Conservation (phyloP, 2,329 filamentous ascomycete species). For the Aspergillus sp. region DNA sequence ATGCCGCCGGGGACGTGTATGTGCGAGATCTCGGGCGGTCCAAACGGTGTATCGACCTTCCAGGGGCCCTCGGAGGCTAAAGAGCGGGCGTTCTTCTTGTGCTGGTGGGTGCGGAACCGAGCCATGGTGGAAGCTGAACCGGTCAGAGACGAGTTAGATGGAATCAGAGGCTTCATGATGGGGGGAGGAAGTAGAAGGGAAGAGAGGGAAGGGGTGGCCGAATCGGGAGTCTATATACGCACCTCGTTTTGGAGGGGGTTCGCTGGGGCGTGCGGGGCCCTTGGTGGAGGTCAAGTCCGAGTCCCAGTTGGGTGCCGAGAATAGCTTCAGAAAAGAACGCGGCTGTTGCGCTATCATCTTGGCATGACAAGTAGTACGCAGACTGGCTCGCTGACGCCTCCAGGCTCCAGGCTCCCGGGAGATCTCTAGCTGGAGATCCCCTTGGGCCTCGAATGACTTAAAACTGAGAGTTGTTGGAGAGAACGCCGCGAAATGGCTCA, state of each 20-base stretch:
- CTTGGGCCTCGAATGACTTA: neutral
- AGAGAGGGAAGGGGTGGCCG: neutral
- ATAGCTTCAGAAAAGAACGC: constrained; percentile 6
- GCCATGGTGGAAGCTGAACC: constrained; percentile 8
- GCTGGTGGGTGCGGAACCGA: constrained; percentile 19
- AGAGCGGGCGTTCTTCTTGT: constrained; percentile 25
- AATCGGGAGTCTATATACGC: constrained; percentile 11
- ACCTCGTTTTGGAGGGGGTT: constrained; percentile 2
- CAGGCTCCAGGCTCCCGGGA: neutral
- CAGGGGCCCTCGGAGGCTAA: constrained; percentile 28
- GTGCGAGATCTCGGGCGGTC: constrained; percentile 29
- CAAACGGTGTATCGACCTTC: constrained; percentile 33
- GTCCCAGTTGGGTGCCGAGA: constrained; percentile 7
- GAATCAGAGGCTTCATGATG: neutral
- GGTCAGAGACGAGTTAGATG: constrained; percentile 10
- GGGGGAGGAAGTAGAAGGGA: neutral
- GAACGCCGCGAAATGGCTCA: neutral
- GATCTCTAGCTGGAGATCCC: neutral
- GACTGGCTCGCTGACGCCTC: neutral
- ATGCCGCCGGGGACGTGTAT: constrained; percentile 31
- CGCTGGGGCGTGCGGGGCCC: constrained; percentile 9
- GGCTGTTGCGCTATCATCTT: constrained; percentile 6
- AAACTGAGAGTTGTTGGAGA: neutral
- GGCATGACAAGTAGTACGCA: neutral
- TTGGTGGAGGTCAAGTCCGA: neutral